Conservation (phyloP, 345 rosid genomes). For the Excoecaria cochinchinensis region DNA sequence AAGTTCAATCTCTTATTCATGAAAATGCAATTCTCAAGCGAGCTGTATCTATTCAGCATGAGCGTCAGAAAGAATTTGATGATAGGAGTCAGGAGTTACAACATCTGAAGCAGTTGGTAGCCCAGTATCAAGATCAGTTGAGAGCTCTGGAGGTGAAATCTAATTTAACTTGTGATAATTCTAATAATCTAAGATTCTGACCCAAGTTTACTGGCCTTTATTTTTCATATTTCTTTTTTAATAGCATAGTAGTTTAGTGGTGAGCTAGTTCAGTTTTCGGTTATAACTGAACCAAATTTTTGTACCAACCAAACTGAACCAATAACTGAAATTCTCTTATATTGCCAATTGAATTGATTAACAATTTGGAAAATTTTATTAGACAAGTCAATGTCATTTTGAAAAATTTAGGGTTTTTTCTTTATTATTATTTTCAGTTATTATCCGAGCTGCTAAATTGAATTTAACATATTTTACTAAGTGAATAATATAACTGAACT, state of each 20-base stretch:
- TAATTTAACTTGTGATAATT: neutral
- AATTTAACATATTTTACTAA: too few species aligned
- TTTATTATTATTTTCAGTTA: too few species aligned
- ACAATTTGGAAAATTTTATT: too few species aligned
- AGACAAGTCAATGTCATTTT: too few species aligned
- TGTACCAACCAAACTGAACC: too few species aligned
- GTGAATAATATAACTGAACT: too few species aligned
- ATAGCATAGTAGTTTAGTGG: neutral
- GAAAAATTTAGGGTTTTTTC: too few species aligned
- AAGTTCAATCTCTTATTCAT: slow-evolving; percentile 63
- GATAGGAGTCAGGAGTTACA: slow-evolving; percentile 64
- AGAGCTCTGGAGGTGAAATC: slow-evolving; percentile 70
- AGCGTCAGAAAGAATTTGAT: slow-evolving; percentile 65
- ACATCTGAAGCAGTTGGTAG: slow-evolving; percentile 65
- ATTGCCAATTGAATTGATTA: too few species aligned
- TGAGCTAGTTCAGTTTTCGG: too few species aligned
- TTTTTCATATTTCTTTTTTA: neutral
- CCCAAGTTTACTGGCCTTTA: neutral
- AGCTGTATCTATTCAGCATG: slow-evolving; percentile 79
- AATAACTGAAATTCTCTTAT: too few species aligned
- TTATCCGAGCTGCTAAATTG: too few species aligned
- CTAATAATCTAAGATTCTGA: neutral
- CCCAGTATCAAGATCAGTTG: slow-evolving; percentile 82
- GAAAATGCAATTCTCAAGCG: slow-evolving; percentile 74
- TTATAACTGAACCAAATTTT: neutral